Conservation (phyloP, 2,329 filamentous ascomycete genomes). For the Escovopsis sp. region DNA sequence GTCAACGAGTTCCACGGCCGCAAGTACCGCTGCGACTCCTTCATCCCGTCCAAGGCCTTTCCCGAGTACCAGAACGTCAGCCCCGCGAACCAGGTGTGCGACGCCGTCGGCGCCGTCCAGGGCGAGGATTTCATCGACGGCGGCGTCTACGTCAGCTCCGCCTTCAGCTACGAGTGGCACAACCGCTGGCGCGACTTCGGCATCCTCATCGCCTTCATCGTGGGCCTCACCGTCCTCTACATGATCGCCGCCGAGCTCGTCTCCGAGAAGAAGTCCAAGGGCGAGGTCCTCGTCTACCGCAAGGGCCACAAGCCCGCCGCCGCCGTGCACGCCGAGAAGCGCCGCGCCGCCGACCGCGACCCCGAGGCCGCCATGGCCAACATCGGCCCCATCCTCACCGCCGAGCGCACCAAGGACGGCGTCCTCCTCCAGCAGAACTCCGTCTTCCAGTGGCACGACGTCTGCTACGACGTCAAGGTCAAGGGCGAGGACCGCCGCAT, state of each 20-base stretch:
- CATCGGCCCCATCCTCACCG: slow-evolving; percentile 32
- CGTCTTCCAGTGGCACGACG: slow-evolving; percentile 73
- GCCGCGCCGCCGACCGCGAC: slow-evolving; percentile 47
- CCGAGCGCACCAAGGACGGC: slow-evolving; percentile 24
- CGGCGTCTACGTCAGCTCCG: slow-evolving; percentile 37
- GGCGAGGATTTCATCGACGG: slow-evolving; percentile 39
- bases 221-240: slow-evolving; percentile 47
- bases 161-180: slow-evolving; percentile 39
- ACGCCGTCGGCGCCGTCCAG: slow-evolving; percentile 38
- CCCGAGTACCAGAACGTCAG: slow-evolving; percentile 12
- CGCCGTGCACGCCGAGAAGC: slow-evolving; percentile 42
- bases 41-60: slow-evolving; percentile 23
- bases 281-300: slow-evolving; percentile 61
- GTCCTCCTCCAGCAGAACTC: slow-evolving; percentile 45
- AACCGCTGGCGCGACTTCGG: slow-evolving; percentile 60
- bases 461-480: slow-evolving; percentile 66
- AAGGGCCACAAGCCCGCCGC: slow-evolving; percentile 48
- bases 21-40: slow-evolving; percentile 36
- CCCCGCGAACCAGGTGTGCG: slow-evolving; percentile 36
- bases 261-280: slow-evolving; percentile 54
- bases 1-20: slow-evolving; percentile 66
- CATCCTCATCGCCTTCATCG: slow-evolving; percentile 48
- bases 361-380: slow-evolving; percentile 34
- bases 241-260: slow-evolving; percentile 51
- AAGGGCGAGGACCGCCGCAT: slow-evolving; percentile 62